Evolutionary conservation across 2,329 filamentous ascomycete genomes (phyloP).

Genomic region (Talaromyces sp.): DNA sequence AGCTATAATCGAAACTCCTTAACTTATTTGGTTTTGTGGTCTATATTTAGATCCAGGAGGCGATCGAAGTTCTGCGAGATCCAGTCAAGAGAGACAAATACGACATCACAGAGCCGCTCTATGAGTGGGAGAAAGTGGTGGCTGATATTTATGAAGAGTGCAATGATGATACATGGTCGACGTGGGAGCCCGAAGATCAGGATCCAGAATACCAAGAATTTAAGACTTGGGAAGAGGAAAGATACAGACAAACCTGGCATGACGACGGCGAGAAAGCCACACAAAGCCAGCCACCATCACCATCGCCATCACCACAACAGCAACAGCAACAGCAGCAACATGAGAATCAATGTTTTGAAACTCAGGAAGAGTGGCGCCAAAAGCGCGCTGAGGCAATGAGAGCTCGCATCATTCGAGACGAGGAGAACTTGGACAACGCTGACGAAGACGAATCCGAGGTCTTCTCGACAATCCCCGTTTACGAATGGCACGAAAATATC

Average conservation of each 20-base stretch:
- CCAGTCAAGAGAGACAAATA: conserved; percentile 18
- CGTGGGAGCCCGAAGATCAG: not conserved
- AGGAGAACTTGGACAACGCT: conserved; percentile 2
- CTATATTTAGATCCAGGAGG: conserved; percentile 24
- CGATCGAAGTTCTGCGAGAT: conserved; percentile 30
- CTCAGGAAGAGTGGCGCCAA: not conserved
- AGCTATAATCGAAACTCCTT: not conserved
- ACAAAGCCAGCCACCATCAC: not conserved
- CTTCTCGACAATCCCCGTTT: conserved; percentile 7
- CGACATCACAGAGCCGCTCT: conserved; percentile 11
- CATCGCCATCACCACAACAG: not conserved
- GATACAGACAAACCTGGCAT: conserved; percentile 16
- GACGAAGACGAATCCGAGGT: conserved; percentile 1
- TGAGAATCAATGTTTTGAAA: not conserved
- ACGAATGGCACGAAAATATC: not conserved
- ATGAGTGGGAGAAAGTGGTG: not conserved
- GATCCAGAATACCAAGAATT: conserved; percentile 9
- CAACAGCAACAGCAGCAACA: not conserved
- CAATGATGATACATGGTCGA: not conserved
- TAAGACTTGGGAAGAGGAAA: not conserved
- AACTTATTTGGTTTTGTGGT: not conserved
- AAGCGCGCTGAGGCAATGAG: conserved; percentile 13
- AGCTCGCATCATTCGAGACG: conserved; percentile 12
- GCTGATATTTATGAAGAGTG: not conserved
- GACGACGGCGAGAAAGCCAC: conserved; percentile 13